A percentile compares a stretch with the other conserved stretches of the same genome.
These are phyloP conservation scores for Neoboletus brunneissimus DNA, from an alignment of 768 basidiomycete genomes.

Conservation along the genomic window DNA sequence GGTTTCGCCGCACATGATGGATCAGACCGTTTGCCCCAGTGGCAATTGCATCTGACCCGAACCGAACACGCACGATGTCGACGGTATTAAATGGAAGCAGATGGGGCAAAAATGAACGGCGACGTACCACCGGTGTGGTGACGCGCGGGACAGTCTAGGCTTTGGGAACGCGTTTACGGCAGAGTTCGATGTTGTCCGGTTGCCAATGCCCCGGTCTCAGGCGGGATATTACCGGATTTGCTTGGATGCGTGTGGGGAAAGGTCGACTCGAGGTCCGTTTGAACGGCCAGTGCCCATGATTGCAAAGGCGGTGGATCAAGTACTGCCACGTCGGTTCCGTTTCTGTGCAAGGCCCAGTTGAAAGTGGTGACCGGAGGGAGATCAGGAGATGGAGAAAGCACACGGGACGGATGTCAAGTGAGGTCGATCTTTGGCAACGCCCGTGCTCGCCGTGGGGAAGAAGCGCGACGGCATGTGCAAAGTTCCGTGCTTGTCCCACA, in stretches of 20 bases:
- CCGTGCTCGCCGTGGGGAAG: constrained; percentile 17
- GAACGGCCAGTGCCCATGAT: neutral
- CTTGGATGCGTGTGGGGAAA: constrained; percentile 4
- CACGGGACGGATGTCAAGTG: neutral
- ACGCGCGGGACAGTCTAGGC: neutral
- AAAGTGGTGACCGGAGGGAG: constrained; percentile 1
- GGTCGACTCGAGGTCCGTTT: neutral
- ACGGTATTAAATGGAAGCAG: constrained; percentile 3
- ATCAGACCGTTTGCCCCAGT: neutral
- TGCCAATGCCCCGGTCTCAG: constrained; percentile 7
- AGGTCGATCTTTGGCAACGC: neutral
- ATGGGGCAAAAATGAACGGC: constrained; percentile 10
- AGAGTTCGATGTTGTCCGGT: neutral
- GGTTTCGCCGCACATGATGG: neutral
- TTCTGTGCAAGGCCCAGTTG: neutral
- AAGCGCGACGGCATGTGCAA: neutral
- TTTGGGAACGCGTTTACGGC: constrained; percentile 1
- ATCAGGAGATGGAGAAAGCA: constrained; percentile 2
- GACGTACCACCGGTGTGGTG: constrained; percentile 12
- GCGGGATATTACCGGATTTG: neutral
- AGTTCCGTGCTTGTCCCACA: constrained; percentile 14
- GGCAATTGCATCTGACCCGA: neutral
- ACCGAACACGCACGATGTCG: constrained; percentile 1
- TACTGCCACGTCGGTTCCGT: constrained; percentile 7
- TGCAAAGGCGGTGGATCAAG: neutral